Base-by-base conservation (phyloP, 208 protist species). In the Wallacemonas sp. region DNA sequence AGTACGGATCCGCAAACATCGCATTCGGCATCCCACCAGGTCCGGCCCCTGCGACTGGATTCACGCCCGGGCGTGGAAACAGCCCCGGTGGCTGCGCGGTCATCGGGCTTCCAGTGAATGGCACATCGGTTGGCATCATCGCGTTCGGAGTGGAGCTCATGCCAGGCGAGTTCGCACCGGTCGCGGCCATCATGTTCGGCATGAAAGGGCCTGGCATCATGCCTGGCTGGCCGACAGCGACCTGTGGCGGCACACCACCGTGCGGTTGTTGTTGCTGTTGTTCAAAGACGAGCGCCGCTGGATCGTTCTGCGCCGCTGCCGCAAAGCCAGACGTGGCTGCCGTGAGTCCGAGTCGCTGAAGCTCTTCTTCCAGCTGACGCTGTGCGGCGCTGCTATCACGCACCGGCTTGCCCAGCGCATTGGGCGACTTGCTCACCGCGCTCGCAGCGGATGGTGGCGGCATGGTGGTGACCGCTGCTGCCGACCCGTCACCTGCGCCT, bases 311-410 rank as follows among this genome's bases (percentile, higher is more conserved):
- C 41, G 74, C 61, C 49, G 72, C 58, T 9, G 62, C 47, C 48
- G 52, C 52, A n/a, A 74, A 68, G 11, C 48, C 63, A 36, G 66
- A 34, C 29, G 52, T 43, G 52, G 52, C 73, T 5, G 63, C 43
- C n/a, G 66, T 48, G 2, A 75, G 47, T 27, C 74, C 74, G 41
- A 75, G 44, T 24, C 74, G 74, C 32, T 74, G 68, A 32, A 80
- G 74, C 58, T 75, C 74, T 23, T 75, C 74, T 36, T 75, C 74
- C 33, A 80, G 69, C 61, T 80, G 74, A 19, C 43, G 60, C 21
- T 65, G 21, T 17, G 38, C 38, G 26, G 6, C 26, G 1, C 9
- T 62, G 36, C 12, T 44, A 4, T 48, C 57, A 23, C 57, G 33
- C 9, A n/a, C 12, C 11, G 36, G 1, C 38, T 49, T 49, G 26